phyloP scores from a whole-genome alignment of 768 basidiomycete species.

The Leccinellum albellum region DNA sequence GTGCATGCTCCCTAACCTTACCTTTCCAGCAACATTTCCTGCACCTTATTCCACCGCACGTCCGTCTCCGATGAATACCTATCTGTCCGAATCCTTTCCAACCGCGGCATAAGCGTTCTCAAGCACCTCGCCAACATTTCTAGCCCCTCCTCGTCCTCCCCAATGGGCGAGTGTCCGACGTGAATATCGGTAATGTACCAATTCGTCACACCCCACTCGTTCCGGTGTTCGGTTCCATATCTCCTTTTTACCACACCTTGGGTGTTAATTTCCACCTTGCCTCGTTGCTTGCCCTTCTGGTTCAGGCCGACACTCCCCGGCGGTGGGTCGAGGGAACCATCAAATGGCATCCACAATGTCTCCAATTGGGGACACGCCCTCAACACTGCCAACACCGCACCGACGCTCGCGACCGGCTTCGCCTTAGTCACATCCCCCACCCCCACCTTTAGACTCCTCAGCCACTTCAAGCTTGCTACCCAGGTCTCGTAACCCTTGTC shows the following conservation, averaged over 20 bases:
- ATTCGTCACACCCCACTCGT: slow-evolving; percentile 21
- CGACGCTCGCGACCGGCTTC: slow-evolving; percentile 17
- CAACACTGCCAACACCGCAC: slow-evolving; percentile 19
- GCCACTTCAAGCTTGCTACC: slow-evolving; percentile 7
- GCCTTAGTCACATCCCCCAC: slow-evolving; percentile 16
- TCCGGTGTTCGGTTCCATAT: background rate
- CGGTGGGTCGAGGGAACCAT: slow-evolving; percentile 11
- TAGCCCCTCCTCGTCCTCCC: slow-evolving; percentile 7
- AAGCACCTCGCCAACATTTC: slow-evolving; percentile 15
- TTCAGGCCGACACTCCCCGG: background rate
- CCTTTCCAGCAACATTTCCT: slow-evolving; percentile 4
- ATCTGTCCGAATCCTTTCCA: slow-evolving; percentile 17
- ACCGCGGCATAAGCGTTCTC: slow-evolving; percentile 19
- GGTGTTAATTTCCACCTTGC: background rate
- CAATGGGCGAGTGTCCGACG: slow-evolving; percentile 24
- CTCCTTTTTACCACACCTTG: background rate
- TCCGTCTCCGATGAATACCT: slow-evolving; percentile 12
- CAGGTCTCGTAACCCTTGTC: slow-evolving; percentile 16
- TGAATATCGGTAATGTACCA: slow-evolving; percentile 11
- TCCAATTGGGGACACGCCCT: slow-evolving; percentile 17
- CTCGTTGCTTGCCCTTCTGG: background rate
- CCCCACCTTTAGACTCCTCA: slow-evolving; percentile 20
- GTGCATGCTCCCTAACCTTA: background rate
- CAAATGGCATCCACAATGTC: slow-evolving; percentile 21
- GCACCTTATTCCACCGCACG: slow-evolving; percentile 12